Base-by-base conservation (phyloP, 2,329 filamentous ascomycete species). In the Drechslerella stenobrocha region DNA sequence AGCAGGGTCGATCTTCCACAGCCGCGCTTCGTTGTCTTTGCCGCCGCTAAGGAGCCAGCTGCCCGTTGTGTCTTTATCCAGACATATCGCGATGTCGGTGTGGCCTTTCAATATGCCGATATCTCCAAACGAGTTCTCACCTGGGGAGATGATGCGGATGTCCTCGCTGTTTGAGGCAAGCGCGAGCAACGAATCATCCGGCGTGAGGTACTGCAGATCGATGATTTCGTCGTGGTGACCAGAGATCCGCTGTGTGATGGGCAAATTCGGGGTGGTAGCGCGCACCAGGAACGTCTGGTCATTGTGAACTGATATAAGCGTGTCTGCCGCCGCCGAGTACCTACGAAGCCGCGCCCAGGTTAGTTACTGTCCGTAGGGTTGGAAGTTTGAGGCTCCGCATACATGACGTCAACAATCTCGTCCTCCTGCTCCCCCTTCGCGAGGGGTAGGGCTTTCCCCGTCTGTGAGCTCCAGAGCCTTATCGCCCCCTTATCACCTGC, bases 211-310 rank as follows among this genome's bases (percentile, higher is more conserved):
- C 26, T 87, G 88, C 30, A 98, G 79, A 75, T 98, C 95, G 72
- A 98, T 96, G 52, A 98, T 90, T 76, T 98, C 93, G 75, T 98
- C 95, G 76, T 97, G 90, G 4, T 93, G 96, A 53, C 93, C 95
- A 2, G 92, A 96, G 71, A 98, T 95, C 44, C 90, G 84, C 71
- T 88, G 84, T 44, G 88, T 81, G 0, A 86, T 74, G 7, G 82
- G 79, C 22, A 87, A 76, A n/a, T 83, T 78, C n/a, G 78, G 76
- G 78, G 88, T 74, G 77, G 74, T 42, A 76, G 83, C 84, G 75
- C 92, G 90, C 28, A 96, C 79, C 47, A 88, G 82, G 57, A 98
- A 79, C 0, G 90, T 95, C 75, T 96, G 91, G 74, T 97, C 92
- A 34, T 88, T 87, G 75, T 96, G 90, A 1, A 96, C 82, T 20